Evolutionary conservation across 306 rosid genomes (phyloP).

Genomic region (Calophaca sinica): DNA sequence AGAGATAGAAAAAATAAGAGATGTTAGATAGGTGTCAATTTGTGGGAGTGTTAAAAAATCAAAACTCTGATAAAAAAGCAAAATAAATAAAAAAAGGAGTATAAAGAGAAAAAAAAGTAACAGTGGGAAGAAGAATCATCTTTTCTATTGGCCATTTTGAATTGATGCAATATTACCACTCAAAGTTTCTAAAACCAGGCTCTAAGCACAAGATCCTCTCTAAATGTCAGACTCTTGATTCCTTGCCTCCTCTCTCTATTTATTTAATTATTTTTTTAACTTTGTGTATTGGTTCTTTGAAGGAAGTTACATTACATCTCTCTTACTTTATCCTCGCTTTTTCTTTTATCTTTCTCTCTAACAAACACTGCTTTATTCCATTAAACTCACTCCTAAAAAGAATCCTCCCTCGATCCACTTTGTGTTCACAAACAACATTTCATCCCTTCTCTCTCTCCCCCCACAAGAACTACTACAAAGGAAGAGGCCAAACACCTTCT

Average conservation of each 20-base stretch:
- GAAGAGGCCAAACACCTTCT: constrained; percentile 77
- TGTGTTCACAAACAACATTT: constrained; percentile 69
- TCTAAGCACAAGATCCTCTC: constrained; percentile 77
- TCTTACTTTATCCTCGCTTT: constrained; percentile 58
- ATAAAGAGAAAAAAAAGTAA: constrained; percentile 20
- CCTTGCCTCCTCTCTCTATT: constrained; percentile 57
- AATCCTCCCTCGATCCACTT: constrained; percentile 73
- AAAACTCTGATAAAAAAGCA: constrained; percentile 32
- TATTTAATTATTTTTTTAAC: constrained; percentile 46
- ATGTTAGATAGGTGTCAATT: too few species aligned
- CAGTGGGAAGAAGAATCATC: constrained; percentile 69
- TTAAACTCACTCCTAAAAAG: constrained; percentile 76
- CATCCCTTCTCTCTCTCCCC: constrained; percentile 42
- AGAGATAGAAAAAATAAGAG: too few species aligned
- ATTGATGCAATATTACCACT: constrained; percentile 51
- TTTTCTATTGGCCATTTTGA: constrained; percentile 67
- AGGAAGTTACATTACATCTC: constrained; percentile 68
- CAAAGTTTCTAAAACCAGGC: constrained; percentile 59
- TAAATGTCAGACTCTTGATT: constrained; percentile 70
- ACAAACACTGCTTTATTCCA: constrained; percentile 72
- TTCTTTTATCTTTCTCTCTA: constrained; percentile 48
- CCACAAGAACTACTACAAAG: constrained; percentile 32
- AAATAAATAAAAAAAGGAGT: constrained; percentile 14
- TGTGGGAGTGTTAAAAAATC: too few species aligned
- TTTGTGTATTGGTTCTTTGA: constrained; percentile 62